These are phyloP conservation scores for Coniochaeta sp. DNA, from an alignment of 2,329 filamentous ascomycete species.

Conservation along the genomic window DNA sequence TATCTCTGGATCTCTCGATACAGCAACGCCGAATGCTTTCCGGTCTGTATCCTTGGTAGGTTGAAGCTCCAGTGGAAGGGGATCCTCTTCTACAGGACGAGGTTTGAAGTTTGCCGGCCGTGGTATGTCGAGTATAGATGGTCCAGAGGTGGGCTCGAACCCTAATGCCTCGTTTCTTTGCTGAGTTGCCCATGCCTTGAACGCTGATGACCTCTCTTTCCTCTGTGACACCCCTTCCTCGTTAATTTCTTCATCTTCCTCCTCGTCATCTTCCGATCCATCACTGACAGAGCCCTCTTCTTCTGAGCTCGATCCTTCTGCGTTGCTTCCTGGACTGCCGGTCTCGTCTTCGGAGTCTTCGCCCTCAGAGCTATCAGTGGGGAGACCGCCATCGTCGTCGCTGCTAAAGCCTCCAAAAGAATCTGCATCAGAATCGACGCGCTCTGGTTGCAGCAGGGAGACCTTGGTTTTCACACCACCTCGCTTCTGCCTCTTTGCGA, in stretches of 20 bases:
- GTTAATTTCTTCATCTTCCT: slow-evolving; percentile 22
- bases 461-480: slow-evolving; percentile 52
- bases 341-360: slow-evolving; percentile 14
- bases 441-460: slow-evolving; percentile 33
- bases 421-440: slow-evolving; percentile 35
- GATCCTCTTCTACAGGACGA: slow-evolving; percentile 62
- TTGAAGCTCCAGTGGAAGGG: slow-evolving; percentile 59
- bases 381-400: slow-evolving; percentile 14
- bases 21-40: slow-evolving; percentile 69
- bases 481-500: slow-evolving; percentile 75
- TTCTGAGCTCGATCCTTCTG: slow-evolving; percentile 22
- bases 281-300: slow-evolving; percentile 23
- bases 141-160: slow-evolving; percentile 38
- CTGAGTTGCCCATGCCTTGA: slow-evolving; percentile 88
- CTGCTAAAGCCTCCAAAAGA: slow-evolving; percentile 56
- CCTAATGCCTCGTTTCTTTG: slow-evolving; percentile 78
- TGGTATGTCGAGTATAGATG: slow-evolving; percentile 41
- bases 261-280: slow-evolving; percentile 15
- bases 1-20: slow-evolving; percentile 64
- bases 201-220: slow-evolving; percentile 52
- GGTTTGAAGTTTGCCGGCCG: slow-evolving; percentile 57
- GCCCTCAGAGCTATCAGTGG: slow-evolving; percentile 20
- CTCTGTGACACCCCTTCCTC: slow-evolving; percentile 21
- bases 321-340: slow-evolving; percentile 12
- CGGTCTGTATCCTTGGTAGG: slow-evolving; percentile 53